Percentiles rank a stretch among this genome's conserved stretches.
Conservation (phyloP, 1,284 basidiomycete genomes). For the Malassezia obtusa region DNA sequence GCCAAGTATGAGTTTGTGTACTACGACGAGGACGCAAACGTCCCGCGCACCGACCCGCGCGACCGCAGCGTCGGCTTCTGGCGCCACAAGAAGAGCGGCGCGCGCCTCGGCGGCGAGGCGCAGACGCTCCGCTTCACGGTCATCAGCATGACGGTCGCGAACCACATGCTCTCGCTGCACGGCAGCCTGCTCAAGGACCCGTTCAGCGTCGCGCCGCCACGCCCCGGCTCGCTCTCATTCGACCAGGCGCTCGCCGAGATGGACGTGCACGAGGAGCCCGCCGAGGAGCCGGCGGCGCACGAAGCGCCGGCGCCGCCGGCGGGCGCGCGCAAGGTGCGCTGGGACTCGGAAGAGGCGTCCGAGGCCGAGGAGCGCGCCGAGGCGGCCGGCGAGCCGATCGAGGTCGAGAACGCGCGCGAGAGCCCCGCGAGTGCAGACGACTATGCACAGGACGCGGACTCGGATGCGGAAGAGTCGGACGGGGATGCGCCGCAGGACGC, state of each 20-base stretch:
- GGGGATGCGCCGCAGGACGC: too few relatives aligned
- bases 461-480: not conserved
- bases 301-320: not conserved
- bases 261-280: constrained; percentile 8
- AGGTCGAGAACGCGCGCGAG: constrained; percentile 6
- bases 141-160: constrained; percentile 81
- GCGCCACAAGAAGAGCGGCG: constrained; percentile 64
- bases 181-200: constrained; percentile 81
- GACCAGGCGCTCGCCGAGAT: constrained; percentile 19
- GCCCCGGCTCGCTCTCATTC: constrained; percentile 20
- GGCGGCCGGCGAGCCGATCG: not conserved
- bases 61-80: constrained; percentile 58
- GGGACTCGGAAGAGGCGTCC: not conserved
- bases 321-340: constrained; percentile 13
- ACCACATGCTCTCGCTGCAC: constrained; percentile 84
- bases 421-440: not conserved
- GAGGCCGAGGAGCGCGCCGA: not conserved
- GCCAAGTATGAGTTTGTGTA: constrained; percentile 80
- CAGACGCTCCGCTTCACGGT: constrained; percentile 76
- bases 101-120: constrained; percentile 61
- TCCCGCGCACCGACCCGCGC: not conserved
- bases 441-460: not conserved
- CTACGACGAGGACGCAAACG: constrained; percentile 40
- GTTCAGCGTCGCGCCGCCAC: constrained; percentile 54
- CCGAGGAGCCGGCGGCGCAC: not conserved